A percentile compares a stretch with the other conserved stretches of the same genome.
phyloP scores from a whole-genome alignment of 129 eudicot species.

The Chrysanthemum lavandulifolium region DNA sequence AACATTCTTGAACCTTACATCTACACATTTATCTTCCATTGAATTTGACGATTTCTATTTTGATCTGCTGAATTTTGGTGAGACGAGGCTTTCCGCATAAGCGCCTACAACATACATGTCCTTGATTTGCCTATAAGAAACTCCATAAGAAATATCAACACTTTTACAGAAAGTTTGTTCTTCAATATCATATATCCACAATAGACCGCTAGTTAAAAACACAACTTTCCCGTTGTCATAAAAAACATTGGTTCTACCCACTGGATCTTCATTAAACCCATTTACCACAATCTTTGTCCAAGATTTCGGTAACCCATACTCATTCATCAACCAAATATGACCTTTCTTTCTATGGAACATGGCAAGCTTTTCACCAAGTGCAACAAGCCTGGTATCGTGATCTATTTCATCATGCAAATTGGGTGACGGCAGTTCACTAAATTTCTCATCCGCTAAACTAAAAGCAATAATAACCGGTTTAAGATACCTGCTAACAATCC shows the following conservation, averaged over 20 bases:
- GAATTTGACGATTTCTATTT: no score
- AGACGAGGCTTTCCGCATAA: no score
- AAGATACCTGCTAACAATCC: background rate
- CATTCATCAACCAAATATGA: background rate
- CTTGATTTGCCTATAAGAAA: no score
- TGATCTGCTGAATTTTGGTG: no score
- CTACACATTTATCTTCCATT: no score
- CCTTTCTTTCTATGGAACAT: background rate
- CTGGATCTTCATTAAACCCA: background rate
- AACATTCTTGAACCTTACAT: no score
- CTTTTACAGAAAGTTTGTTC: background rate
- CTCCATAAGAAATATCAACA: background rate
- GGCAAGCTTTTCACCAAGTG: background rate
- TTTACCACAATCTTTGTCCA: background rate
- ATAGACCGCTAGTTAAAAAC: background rate
- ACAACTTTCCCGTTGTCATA: background rate
- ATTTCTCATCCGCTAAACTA: background rate
- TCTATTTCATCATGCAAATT: background rate
- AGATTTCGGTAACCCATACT: background rate
- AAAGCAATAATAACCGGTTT: background rate
- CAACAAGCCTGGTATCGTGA: background rate
- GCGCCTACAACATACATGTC: no score
- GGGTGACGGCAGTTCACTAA: background rate
- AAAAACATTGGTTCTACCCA: background rate
- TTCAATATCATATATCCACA: background rate